phyloP scores from a whole-genome alignment of 306 rosid genomes.

The Dryas alaskensis region DNA sequence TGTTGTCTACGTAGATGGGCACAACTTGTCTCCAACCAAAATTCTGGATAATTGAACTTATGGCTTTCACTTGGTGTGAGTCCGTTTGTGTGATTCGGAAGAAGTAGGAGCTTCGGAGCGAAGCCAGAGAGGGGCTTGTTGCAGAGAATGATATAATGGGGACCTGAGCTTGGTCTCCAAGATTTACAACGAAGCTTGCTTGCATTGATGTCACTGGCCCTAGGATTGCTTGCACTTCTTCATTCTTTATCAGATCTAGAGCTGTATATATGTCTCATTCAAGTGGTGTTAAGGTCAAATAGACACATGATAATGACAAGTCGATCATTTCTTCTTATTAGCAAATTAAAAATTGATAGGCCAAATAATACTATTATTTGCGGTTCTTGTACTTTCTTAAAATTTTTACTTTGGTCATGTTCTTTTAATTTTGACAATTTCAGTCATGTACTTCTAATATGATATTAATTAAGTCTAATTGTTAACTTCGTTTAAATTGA shows the following conservation, averaged over 20 bases:
- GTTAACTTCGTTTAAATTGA: no score
- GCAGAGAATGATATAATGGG: conserved; percentile 53
- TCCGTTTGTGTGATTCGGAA: conserved; percentile 40
- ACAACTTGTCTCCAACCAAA: conserved; percentile 52
- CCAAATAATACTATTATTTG: neutral
- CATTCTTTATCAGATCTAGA: conserved; percentile 12
- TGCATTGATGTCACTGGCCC: conserved; percentile 42
- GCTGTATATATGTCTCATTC: neutral
- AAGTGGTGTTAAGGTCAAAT: no score
- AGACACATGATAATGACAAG: no score
- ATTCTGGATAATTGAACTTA: conserved; percentile 28
- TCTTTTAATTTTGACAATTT: no score
- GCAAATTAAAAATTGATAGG: conserved; percentile 11
- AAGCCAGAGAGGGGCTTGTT: conserved; percentile 44
- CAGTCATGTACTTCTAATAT: no score
- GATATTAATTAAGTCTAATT: no score
- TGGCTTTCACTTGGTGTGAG: conserved; percentile 39
- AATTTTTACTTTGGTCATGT: no score
- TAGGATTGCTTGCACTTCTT: conserved; percentile 9
- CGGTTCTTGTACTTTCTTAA: no score
- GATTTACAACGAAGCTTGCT: conserved; percentile 29
- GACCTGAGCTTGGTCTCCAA: conserved; percentile 35
- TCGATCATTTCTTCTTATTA: no score
- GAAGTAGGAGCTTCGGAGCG: conserved; percentile 36
- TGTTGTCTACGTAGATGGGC: no score